These are phyloP conservation scores for Anthracocystis setariae DNA, from an alignment of 1,284 basidiomycete genomes.

Conservation along the genomic window DNA sequence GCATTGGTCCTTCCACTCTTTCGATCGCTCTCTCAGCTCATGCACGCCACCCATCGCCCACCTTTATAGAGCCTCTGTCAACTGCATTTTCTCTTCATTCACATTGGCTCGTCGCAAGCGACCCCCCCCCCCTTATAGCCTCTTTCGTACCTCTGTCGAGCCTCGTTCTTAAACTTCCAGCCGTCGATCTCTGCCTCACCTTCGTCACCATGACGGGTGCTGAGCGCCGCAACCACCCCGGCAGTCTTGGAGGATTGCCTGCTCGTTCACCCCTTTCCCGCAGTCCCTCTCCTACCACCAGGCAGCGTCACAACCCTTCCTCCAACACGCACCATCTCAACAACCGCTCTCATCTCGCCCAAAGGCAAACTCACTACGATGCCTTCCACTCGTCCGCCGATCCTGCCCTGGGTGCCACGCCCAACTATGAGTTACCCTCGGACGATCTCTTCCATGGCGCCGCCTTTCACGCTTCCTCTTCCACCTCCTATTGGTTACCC, in stretches of 20 bases:
- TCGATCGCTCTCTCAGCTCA: background rate
- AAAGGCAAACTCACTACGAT: conserved; percentile 32
- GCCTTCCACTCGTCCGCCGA: conserved; percentile 14
- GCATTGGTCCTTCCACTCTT: no score
- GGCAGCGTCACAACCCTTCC: conserved; percentile 9
- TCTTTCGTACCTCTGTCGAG: background rate
- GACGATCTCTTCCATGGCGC: conserved; percentile 30
- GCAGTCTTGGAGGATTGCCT: conserved; percentile 25
- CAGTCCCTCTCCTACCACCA: conserved; percentile 29
- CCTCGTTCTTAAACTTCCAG: background rate
- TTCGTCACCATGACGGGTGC: conserved; percentile 34
- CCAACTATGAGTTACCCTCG: conserved; percentile 47
- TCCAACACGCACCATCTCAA: conserved; percentile 10
- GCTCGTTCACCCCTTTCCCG: conserved; percentile 19
- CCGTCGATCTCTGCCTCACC: conserved; percentile 6
- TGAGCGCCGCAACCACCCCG: conserved; percentile 41
- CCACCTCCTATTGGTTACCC: conserved; percentile 25
- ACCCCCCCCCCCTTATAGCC: no score
- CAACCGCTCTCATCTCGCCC: conserved; percentile 23
- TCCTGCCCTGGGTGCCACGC: conserved; percentile 35
- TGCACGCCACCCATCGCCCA: background rate
- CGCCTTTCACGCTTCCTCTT: conserved; percentile 8
- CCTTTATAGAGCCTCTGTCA: background rate
- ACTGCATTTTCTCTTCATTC: background rate
- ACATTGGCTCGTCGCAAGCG: no score